Evolutionary conservation across 169 alveolate genomes (phyloP).

Genomic region (Miamiensis avidus): DNA sequence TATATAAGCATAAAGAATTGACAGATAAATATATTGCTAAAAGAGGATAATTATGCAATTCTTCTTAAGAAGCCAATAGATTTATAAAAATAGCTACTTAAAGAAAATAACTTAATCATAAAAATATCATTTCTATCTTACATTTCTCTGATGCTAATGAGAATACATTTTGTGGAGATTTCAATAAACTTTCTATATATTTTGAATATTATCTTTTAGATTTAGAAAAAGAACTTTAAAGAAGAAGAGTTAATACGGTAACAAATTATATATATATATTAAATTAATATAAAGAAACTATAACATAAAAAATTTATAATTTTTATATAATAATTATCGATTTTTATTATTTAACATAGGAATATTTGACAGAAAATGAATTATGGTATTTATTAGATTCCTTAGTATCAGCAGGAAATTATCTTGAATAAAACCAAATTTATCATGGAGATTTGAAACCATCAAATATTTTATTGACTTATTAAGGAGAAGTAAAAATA

Average conservation of each 20-base stretch:
- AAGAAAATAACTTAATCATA: constrained; percentile 8
- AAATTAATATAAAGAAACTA: no score
- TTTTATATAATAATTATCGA: no score
- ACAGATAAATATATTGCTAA: constrained; percentile 3
- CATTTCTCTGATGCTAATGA: constrained; percentile 11
- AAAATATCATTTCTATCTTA: not conserved
- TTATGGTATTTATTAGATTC: constrained; percentile 18
- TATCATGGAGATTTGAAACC: constrained; percentile 21
- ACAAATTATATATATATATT: not conserved
- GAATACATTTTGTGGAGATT: constrained; percentile 15
- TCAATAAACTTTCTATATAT: constrained; percentile 4
- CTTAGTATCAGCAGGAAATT: not conserved
- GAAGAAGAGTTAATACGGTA: constrained; percentile 16
- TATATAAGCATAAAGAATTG: constrained; percentile 14
- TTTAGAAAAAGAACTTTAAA: constrained; percentile 18
- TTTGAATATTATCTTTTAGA: constrained; percentile 12
- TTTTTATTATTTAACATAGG: no score
- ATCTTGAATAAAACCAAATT: constrained; percentile 7
- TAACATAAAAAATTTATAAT: no score
- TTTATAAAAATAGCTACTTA: not conserved
- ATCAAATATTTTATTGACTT: not conserved
- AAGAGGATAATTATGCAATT: not conserved
- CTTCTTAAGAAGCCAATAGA: not conserved
- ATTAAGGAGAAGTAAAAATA: constrained; percentile 14
- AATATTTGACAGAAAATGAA: constrained; percentile 11